Base-by-base conservation (phyloP, 768 basidiomycete genomes). In the Ramaria sp. region DNA sequence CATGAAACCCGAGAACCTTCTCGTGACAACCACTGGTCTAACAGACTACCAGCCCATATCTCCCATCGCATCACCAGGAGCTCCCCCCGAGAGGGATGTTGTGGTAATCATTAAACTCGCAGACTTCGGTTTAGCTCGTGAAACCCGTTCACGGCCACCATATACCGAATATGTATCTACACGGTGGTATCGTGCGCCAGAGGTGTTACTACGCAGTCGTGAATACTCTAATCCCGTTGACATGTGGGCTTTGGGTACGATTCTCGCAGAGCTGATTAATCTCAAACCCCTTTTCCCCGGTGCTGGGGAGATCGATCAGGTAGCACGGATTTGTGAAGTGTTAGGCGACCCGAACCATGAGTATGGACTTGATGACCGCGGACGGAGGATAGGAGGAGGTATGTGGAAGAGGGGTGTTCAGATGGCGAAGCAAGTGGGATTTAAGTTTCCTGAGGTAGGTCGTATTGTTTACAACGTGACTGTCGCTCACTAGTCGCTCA, bases 161-260 rank as follows among this genome's bases (percentile, higher is more conserved):
- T 99, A 97, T 66, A 98, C 96, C 25, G 96, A 98, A 71, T 98
- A 99, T 64, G 96, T 99, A 37, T 88, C 93, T 20, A 99, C 96
- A n/a, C 78, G 96, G 38, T 99, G 96, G 96, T 99, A 99, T 69
- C 88, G 96, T 56, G 96, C 96, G 0, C 96, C 96, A 15, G 96
- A 99, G 67, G 93, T 99, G 16, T 75, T 99, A 28, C 77, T 99
- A 38, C 76, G 90, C 57, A 91, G 89, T 62, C 79, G 83, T 55
- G 88, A 97, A 66, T 99, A 99, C 65, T 94, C 91, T 9, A 88
- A 88, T 63, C 93, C 96, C 3, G 95, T 99, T 24, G 96, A 99
- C 63, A 92, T 98, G 88, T 99, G 96, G 96, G 96, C 96, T 3
- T 73, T 99, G 52, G 96, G 96, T 15, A 95, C 96, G 6, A 99